These are phyloP conservation scores for Emergomyces pasteurianus DNA, from an alignment of 2,329 filamentous ascomycete genomes.

Conservation along the genomic window DNA sequence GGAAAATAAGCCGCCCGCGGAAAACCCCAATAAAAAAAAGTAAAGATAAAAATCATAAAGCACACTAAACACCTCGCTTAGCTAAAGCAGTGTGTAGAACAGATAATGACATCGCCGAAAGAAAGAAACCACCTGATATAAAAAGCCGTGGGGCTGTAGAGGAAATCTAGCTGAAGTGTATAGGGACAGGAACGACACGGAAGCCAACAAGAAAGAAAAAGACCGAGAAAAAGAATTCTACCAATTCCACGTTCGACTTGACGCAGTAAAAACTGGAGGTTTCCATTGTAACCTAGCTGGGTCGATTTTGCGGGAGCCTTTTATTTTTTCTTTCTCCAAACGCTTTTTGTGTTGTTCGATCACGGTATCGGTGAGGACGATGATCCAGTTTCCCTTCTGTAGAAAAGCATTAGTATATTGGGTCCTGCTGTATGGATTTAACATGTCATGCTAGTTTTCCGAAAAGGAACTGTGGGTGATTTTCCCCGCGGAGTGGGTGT, in stretches of 20 bases:
- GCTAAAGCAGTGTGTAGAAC: neutral
- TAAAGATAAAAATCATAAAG: neutral
- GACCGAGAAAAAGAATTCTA: slow-evolving; percentile 24
- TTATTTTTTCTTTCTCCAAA: slow-evolving; percentile 67
- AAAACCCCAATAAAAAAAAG: neutral
- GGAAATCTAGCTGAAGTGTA: neutral
- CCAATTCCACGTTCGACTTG: slow-evolving; percentile 91
- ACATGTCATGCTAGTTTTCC: neutral
- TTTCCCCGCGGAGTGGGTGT: neutral
- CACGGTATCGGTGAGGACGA: slow-evolving; percentile 78
- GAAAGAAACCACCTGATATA: neutral
- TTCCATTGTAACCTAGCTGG: slow-evolving; percentile 80
- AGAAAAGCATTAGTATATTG: slow-evolving; percentile 8
- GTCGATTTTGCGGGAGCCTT: slow-evolving; percentile 63
- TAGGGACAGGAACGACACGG: neutral
- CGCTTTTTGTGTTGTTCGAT: slow-evolving; percentile 57
- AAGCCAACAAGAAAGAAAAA: neutral
- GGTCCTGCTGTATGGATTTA: neutral
- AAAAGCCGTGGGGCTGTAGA: neutral
- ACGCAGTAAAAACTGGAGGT: slow-evolving; percentile 85
- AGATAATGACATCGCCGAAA: neutral
- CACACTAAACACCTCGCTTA: neutral
- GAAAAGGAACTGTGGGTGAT: no score
- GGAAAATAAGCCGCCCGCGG: neutral
- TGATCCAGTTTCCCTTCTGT: slow-evolving; percentile 83